A percentile compares a stretch with the other conserved stretches of the same genome.
phyloP scores from a whole-genome alignment of 2,329 filamentous ascomycete species.

The Sarocladium oryzae region DNA sequence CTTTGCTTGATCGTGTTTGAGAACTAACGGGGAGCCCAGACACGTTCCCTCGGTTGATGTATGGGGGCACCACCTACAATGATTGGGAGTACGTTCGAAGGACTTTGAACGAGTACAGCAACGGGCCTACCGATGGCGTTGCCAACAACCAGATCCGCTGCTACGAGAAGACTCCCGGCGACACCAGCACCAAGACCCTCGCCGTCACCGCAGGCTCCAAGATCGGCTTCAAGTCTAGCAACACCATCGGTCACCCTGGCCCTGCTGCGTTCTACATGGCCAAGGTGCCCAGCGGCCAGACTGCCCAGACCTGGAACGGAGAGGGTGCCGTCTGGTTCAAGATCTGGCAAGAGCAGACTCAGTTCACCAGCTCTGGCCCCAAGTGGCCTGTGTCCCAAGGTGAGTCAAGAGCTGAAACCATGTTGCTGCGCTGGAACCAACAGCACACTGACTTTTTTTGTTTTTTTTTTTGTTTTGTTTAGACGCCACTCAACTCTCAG shows the following conservation, averaged over 20 bases:
- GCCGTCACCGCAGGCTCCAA: slow-evolving; percentile 19
- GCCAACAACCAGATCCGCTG: slow-evolving; percentile 42
- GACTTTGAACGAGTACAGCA: slow-evolving; percentile 43
- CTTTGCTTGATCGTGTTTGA: neutral
- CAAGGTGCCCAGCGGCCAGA: slow-evolving; percentile 23
- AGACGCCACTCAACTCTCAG: slow-evolving; percentile 27
- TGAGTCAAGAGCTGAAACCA: slow-evolving; percentile 1
- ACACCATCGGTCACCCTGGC: slow-evolving; percentile 34
- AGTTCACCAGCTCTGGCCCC: slow-evolving; percentile 26
- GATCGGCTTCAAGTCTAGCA: slow-evolving; percentile 26
- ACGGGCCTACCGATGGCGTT: slow-evolving; percentile 42
- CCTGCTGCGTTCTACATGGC: slow-evolving; percentile 30
- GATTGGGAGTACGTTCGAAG: slow-evolving; percentile 43
- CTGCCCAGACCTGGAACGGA: slow-evolving; percentile 31
- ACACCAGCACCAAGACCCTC: slow-evolving; percentile 36
- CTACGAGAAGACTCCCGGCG: slow-evolving; percentile 37
- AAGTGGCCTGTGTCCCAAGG: slow-evolving; percentile 33
- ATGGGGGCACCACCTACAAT: slow-evolving; percentile 22
- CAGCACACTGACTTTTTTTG: too few relatives aligned
- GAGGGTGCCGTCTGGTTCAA: slow-evolving; percentile 31
- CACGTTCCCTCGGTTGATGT: slow-evolving; percentile 32
- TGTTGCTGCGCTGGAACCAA: too few relatives aligned
- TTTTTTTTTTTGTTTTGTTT: too few relatives aligned
- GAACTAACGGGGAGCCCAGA: slow-evolving; percentile 21
- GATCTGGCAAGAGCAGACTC: slow-evolving; percentile 36